phyloP scores from a whole-genome alignment of 805 yeast species.

The Wickerhamiella cacticola region DNA sequence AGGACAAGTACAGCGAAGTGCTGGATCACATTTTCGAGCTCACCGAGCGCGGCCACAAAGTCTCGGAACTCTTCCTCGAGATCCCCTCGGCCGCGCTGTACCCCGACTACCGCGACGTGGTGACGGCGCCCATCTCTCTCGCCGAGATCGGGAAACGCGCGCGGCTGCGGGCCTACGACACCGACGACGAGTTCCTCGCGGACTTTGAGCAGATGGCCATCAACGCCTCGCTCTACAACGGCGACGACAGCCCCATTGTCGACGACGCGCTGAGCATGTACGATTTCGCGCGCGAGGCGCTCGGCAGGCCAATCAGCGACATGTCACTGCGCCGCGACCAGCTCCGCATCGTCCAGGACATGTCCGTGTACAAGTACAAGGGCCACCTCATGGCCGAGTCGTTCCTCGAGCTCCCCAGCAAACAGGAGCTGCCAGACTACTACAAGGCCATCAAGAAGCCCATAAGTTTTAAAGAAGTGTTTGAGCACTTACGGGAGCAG shows the following conservation, averaged over 20 bases:
- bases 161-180: slow-evolving; percentile 29
- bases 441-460: slow-evolving; percentile 60
- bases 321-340: slow-evolving; percentile 20
- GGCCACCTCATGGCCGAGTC: slow-evolving; percentile 50
- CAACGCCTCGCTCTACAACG: slow-evolving; percentile 66
- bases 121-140: slow-evolving; percentile 55
- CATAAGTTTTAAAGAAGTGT: slow-evolving; percentile 54
- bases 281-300: slow-evolving; percentile 44
- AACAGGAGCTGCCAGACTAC: slow-evolving; percentile 67
- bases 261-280: slow-evolving; percentile 47
- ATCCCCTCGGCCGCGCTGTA: slow-evolving; percentile 63
- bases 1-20: slow-evolving; percentile 17
- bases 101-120: slow-evolving; percentile 66
- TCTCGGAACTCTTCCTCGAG: slow-evolving; percentile 45
- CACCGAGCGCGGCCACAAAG: slow-evolving; percentile 19
- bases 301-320: slow-evolving; percentile 27
- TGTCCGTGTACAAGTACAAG: slow-evolving; percentile 23
- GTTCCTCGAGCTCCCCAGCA: slow-evolving; percentile 62
- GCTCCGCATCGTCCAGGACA: slow-evolving; percentile 19
- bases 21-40: slow-evolving; percentile 18
- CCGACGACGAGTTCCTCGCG: slow-evolving; percentile 34
- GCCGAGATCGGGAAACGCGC: slow-evolving; percentile 48
- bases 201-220: slow-evolving; percentile 58
- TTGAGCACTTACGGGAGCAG: slow-evolving; percentile 40
- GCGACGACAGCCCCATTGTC: slow-evolving; percentile 52